Conservation (phyloP, 1,139 yeast genomes). For the Saccharomyces hybrid region DNA sequence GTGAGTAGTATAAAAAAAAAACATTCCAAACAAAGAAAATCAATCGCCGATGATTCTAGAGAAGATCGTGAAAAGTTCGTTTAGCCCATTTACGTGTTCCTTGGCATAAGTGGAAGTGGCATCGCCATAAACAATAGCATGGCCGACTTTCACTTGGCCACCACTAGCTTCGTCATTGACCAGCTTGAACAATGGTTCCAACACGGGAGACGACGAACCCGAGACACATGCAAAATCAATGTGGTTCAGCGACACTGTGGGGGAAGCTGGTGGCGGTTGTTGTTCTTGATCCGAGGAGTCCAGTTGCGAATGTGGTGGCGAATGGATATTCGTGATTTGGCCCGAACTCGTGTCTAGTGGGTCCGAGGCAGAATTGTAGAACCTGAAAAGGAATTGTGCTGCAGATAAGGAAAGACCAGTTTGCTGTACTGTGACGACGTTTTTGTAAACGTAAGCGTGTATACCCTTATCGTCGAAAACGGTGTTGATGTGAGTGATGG, state of each 20-base stretch:
- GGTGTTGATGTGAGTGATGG: slow-evolving; percentile 77
- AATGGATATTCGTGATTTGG: slow-evolving; percentile 7
- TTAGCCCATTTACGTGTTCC: slow-evolving; percentile 67
- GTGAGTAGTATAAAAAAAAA: background rate
- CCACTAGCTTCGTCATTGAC: slow-evolving; percentile 39
- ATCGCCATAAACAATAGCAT: slow-evolving; percentile 59
- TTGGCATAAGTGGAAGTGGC: slow-evolving; percentile 55
- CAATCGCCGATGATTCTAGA: background rate
- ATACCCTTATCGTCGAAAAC: slow-evolving; percentile 55
- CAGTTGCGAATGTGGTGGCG: background rate
- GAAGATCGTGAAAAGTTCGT: slow-evolving; percentile 57
- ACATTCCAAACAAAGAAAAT: background rate
- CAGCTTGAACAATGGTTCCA: slow-evolving; percentile 61
- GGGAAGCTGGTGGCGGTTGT: background rate
- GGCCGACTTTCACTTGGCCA: slow-evolving; percentile 37
- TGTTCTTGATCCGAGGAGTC: background rate
- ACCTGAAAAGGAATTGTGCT: slow-evolving; percentile 37
- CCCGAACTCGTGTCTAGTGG: slow-evolving; percentile 5
- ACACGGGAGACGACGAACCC: slow-evolving; percentile 63
- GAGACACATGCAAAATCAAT: slow-evolving; percentile 41
- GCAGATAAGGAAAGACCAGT: slow-evolving; percentile 47
- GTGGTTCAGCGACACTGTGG: slow-evolving; percentile 6
- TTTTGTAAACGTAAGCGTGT: slow-evolving; percentile 70
- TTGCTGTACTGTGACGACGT: slow-evolving; percentile 60
- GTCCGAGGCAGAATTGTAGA: slow-evolving; percentile 20